Percentiles rank a stretch among this genome's conserved stretches.
Evolutionary conservation across 2,329 filamentous ascomycete species (phyloP).

Genomic region (Trichoderma atroviride): DNA sequence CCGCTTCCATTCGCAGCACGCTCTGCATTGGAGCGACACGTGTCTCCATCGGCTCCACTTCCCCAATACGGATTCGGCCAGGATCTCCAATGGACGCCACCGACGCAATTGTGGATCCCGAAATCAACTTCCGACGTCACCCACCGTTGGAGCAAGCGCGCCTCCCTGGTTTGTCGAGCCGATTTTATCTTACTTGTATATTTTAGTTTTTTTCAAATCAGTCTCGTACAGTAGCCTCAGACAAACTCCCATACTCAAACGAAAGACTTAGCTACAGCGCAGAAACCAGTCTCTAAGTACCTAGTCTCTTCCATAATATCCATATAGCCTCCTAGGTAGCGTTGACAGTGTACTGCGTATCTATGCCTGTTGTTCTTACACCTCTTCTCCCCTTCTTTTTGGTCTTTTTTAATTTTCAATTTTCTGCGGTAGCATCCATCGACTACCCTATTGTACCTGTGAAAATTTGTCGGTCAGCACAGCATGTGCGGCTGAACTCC

Average conservation of each 20-base stretch:
- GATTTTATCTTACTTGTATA: neutral
- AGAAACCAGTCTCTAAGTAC: neutral
- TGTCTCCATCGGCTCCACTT: conserved; percentile 32
- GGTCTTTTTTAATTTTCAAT: neutral
- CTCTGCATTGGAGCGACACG: conserved; percentile 32
- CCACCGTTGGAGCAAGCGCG: conserved; percentile 3
- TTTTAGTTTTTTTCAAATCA: neutral
- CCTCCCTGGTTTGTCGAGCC: neutral
- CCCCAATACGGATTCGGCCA: conserved; percentile 37
- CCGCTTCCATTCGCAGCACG: conserved; percentile 19
- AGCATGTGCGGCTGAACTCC: neutral
- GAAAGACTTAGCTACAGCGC: neutral
- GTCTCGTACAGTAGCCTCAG: neutral
- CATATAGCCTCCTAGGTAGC: neutral
- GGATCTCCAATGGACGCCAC: conserved; percentile 37
- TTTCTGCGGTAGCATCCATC: neutral
- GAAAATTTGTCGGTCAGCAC: neutral
- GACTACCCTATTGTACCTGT: neutral
- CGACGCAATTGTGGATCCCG: conserved; percentile 33
- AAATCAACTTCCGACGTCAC: conserved; percentile 25
- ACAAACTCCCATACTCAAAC: neutral
- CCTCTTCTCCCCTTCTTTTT: neutral
- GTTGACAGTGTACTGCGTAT: neutral
- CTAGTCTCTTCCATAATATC: no score
- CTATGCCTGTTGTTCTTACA: neutral